Evolutionary conservation across 2,329 filamentous ascomycete species (phyloP).

Genomic region (Claviceps quebecensis): DNA sequence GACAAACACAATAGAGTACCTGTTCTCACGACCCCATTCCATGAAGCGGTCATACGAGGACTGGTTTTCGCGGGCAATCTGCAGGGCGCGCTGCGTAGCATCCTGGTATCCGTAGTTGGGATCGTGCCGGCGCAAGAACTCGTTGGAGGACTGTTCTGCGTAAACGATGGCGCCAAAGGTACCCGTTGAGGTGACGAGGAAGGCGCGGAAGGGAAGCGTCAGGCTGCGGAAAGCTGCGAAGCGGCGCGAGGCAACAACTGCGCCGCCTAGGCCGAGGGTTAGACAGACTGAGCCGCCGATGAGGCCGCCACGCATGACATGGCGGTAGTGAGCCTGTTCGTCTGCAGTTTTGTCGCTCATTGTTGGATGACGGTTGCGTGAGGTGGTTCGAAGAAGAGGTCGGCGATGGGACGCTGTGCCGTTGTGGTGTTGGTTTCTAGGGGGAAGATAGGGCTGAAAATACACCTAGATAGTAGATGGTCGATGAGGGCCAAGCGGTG

Average conservation of each 20-base stretch:
- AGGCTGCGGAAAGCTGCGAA: constrained; percentile 68
- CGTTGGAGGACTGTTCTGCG: constrained; percentile 56
- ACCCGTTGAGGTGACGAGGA: constrained; percentile 67
- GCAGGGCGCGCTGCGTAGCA: constrained; percentile 40
- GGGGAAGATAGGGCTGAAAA: too few species aligned
- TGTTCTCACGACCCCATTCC: constrained; percentile 64
- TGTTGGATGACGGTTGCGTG: background rate
- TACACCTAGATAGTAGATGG: too few species aligned
- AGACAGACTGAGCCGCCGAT: constrained; percentile 60
- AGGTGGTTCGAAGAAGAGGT: background rate
- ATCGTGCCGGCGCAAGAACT: constrained; percentile 57
- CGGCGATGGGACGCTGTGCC: too few species aligned
- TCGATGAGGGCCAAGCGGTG: too few species aligned
- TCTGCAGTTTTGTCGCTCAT: constrained; percentile 98
- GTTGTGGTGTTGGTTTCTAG: too few species aligned
- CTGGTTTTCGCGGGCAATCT: constrained; percentile 43
- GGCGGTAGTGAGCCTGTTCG: constrained; percentile 70
- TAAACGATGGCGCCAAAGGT: constrained; percentile 83
- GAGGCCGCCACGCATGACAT: constrained; percentile 66
- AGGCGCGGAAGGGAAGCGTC: constrained; percentile 79
- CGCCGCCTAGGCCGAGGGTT: constrained; percentile 50
- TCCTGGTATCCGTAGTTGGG: constrained; percentile 54
- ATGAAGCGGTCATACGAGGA: constrained; percentile 44
- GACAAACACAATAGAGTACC: constrained; percentile 73
- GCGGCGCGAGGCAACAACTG: constrained; percentile 52